A percentile compares a stretch with the other conserved stretches of the same genome.
Conservation (phyloP, 177 flowering plant genomes). For the Vitis hybrid region DNA sequence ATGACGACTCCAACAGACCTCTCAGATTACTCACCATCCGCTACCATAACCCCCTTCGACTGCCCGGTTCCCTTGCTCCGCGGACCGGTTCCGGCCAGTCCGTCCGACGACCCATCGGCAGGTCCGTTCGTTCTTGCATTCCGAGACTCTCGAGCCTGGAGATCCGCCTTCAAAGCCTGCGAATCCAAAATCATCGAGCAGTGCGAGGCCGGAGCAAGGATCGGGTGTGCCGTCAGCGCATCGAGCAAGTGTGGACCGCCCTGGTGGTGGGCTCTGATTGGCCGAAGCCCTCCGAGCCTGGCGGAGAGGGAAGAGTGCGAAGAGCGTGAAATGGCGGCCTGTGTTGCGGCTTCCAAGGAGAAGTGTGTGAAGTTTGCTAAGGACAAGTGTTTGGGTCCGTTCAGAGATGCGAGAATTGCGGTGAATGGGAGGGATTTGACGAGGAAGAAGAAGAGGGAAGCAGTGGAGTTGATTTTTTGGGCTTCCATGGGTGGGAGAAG, state of each 20-base stretch:
- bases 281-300: conserved; percentile 17
- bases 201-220: conserved; percentile 51
- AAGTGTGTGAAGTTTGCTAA: conserved; percentile 42
- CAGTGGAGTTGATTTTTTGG: conserved; percentile 21
- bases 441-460: conserved; percentile 11
- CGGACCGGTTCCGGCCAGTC: conserved; percentile 34
- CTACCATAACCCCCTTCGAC: conserved; percentile 44
- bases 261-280: conserved; percentile 44
- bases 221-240: conserved; percentile 58
- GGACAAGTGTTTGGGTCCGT: conserved; percentile 42
- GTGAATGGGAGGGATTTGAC: conserved; percentile 2
- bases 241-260: conserved; percentile 52
- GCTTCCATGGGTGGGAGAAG: conserved; percentile 20
- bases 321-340: conserved; percentile 47
- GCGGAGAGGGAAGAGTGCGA: conserved; percentile 50
- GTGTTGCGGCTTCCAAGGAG: conserved; percentile 35
- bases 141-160: conserved; percentile 32
- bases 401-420: conserved; percentile 45
- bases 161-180: conserved; percentile 32
- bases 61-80: conserved; percentile 49
- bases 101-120: conserved; percentile 33
- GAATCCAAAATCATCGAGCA: conserved; percentile 37
- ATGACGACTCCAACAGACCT: conserved; percentile 1
- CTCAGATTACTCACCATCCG: conserved; percentile 43
- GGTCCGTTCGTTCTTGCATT: conserved; percentile 54